Conservation (phyloP, 2,329 filamentous ascomycete genomes). For the Didymella sp. region DNA sequence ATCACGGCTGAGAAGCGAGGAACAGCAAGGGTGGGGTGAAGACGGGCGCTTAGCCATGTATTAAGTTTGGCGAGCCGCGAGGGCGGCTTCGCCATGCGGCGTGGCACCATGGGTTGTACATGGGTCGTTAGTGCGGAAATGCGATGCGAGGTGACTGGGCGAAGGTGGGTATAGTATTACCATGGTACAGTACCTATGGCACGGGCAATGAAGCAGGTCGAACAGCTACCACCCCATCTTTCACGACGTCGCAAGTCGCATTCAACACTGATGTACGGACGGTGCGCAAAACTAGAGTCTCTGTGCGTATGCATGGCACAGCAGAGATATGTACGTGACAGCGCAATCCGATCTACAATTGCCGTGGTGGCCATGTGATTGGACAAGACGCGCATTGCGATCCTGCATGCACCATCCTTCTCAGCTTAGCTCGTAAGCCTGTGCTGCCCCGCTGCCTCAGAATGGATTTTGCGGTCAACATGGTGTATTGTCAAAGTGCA, state of each 20-base stretch:
- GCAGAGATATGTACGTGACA: neutral
- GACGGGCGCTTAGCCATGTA: constrained; percentile 25
- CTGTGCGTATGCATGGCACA: neutral
- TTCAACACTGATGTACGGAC: too few species aligned
- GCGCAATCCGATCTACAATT: neutral
- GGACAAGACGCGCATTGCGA: neutral
- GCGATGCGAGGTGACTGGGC: too few species aligned
- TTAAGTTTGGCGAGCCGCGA: neutral
- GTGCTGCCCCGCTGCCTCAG: neutral
- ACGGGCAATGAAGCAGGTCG: too few species aligned
- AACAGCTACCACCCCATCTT: too few species aligned
- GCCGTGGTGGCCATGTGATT: neutral
- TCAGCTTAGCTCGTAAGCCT: neutral
- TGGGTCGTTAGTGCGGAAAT: too few species aligned
- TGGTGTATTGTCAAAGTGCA: neutral
- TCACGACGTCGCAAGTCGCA: neutral
- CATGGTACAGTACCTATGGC: too few species aligned
- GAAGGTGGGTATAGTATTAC: too few species aligned
- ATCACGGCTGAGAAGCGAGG: constrained; percentile 22
- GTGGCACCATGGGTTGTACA: too few species aligned
- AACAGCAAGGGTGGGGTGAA: constrained; percentile 17
- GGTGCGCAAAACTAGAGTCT: neutral
- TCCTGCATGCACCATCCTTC: constrained; percentile 5
- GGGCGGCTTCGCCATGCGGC: too few species aligned
- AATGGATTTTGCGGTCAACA: neutral